phyloP scores from a whole-genome alignment of 192 early-diverging fungal genomes.

The Gryganskiella cystojenkinii region DNA sequence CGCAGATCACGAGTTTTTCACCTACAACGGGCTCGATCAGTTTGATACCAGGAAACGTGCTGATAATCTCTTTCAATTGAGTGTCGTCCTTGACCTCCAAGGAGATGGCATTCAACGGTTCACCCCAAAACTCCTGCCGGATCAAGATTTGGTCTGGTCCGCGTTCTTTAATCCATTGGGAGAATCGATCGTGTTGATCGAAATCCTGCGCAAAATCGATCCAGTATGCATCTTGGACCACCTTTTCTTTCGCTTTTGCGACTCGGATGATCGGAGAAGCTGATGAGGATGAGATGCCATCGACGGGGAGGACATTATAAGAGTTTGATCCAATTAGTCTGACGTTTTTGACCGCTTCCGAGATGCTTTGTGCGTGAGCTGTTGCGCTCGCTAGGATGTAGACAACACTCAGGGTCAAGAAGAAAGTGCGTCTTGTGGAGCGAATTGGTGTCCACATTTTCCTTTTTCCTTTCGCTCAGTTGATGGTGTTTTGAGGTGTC shows the following conservation, averaged over 20 bases:
- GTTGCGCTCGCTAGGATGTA: no score
- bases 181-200: background rate
- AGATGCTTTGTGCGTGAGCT: no score
- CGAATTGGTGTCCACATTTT: no score
- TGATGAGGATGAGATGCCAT: no score
- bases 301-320: no score
- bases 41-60: background rate
- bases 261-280: background rate
- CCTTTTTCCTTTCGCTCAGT: no score
- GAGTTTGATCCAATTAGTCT: no score
- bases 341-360: no score
- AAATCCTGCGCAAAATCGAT: background rate
- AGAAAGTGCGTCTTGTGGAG: no score
- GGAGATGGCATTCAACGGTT: slow-evolving; percentile 7
- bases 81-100: background rate
- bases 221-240: background rate
- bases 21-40: slow-evolving; percentile 9
- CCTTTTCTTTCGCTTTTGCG: background rate
- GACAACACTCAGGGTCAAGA: no score
- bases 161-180: background rate
- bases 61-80: background rate
- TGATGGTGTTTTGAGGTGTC: no score
- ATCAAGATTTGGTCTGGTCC: background rate
- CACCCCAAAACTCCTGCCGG: slow-evolving; percentile 5
- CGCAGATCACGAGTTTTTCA: no score